Evolutionary conservation across 805 yeast species (phyloP), one percentile per base, ranked within the genome.

Genomic region (Sporopachydermia lactativora): DNA sequence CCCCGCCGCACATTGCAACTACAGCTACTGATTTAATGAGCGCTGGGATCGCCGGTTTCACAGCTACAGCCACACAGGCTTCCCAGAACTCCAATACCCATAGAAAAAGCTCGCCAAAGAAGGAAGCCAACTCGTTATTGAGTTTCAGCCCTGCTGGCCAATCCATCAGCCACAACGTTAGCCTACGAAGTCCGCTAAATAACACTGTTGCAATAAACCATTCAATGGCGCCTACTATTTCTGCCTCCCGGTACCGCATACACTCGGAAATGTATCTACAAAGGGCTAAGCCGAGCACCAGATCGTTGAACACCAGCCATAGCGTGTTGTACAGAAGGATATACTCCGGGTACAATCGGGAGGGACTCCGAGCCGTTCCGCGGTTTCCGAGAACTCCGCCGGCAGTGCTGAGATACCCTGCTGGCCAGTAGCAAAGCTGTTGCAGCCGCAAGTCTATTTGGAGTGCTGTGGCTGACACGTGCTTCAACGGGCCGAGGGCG

Each of bases 91-190:
- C 73, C 18, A 88, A 66, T 8, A 86, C 81, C 96, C 96, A 89
- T 5, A 81, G 54, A 49, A 83, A 80, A 38, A 92, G 59, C 43
- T 85, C 94, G 28, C 95, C 95, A 54, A 89, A 68, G 52, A 92
- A 94, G 13, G 65, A 68, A 0, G 96, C 83, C 15, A 92, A 65
- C 51, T 86, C 96, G 44, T 75, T 78, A 56, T 92, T 92, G 40
- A 92, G 70, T 53, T 92, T 92, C 50, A 92, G 76, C 3, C 98
- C 98, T 13, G 89, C 95, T 0, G 98, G 98, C 51, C 88, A 81
- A 45, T 76, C 70, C 65, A 86, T 84, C 31, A 92, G 65, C 88
- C 94, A 81, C 0, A 62, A 48, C 3, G 88, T 74, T 34, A 77
- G 54, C 2, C 53, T 45, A 15, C 66, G 59, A 36, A 78, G 58